Percentiles rank a stretch among this genome's conserved stretches.
Evolutionary conservation across 2,329 filamentous ascomycete species (phyloP).

Genomic region (Aureobasidium sp.): DNA sequence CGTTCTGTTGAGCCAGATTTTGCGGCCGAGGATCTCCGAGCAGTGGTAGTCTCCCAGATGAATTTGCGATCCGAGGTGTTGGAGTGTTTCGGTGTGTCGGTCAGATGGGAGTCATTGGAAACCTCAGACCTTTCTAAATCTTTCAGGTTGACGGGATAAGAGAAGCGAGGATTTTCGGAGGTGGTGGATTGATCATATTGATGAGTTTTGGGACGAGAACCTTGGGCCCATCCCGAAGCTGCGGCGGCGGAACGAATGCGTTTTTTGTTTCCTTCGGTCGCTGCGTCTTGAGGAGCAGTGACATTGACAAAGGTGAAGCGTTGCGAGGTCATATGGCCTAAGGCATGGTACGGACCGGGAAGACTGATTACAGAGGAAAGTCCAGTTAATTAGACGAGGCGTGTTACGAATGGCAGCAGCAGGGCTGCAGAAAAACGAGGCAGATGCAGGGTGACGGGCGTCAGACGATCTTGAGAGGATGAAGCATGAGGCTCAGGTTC

Average conservation of each 20-base stretch:
- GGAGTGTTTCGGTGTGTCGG: neutral
- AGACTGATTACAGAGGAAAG: neutral
- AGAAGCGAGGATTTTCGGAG: neutral
- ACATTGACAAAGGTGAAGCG: conserved; percentile 26
- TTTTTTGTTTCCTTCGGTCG: conserved; percentile 24
- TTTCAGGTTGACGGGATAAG: neutral
- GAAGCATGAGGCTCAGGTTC: neutral
- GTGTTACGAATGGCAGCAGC: neutral
- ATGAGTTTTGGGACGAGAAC: conserved; percentile 18
- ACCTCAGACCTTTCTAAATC: neutral
- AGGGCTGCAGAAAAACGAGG: neutral
- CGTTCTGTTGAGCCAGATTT: neutral
- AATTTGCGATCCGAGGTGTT: neutral
- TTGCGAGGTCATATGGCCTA: conserved; percentile 5
- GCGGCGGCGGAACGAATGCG: conserved; percentile 26
- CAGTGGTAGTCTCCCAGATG: neutral
- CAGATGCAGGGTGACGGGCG: neutral
- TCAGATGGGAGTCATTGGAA: neutral
- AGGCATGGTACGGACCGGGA: neutral
- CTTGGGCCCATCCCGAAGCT: conserved; percentile 23
- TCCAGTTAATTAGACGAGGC: neutral
- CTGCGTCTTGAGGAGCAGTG: conserved; percentile 22
- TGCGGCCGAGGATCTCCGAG: neutral
- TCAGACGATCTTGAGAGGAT: neutral
- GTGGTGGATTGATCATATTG: neutral